These are phyloP conservation scores for Neurospora africana DNA, from an alignment of 495 filamentous ascomycete genomes.

Conservation along the genomic window DNA sequence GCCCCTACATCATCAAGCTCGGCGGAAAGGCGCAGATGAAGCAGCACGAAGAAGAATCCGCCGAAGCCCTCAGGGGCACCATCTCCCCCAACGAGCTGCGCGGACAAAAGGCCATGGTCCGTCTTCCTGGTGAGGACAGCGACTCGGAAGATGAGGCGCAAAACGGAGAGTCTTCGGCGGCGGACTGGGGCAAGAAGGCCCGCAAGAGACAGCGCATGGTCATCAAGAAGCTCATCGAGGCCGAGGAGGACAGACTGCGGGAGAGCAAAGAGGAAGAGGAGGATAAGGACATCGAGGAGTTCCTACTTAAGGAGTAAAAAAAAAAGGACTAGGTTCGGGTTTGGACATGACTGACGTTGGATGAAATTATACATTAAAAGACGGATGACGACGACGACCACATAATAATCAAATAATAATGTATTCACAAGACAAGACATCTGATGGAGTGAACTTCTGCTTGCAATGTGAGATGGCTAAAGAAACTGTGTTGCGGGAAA, in stretches of 20 bases:
- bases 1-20: conserved; percentile 51
- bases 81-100: conserved; percentile 42
- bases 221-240: conserved; percentile 45
- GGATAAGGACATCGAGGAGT: conserved; percentile 61
- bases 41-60: conserved; percentile 34
- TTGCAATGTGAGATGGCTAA: background rate
- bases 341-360: background rate
- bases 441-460: background rate
- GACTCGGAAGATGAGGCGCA: conserved; percentile 31
- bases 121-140: conserved; percentile 46
- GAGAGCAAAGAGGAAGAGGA: conserved; percentile 46
- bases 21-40: conserved; percentile 33
- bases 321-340: background rate
- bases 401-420: background rate
- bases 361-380: background rate
- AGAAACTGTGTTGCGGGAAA: background rate
- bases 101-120: conserved; percentile 28
- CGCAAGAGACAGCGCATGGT: conserved; percentile 52
- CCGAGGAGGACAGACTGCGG: conserved; percentile 34
- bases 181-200: conserved; percentile 48
- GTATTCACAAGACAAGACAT: background rate
- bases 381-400: background rate
- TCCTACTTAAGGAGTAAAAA: conserved; percentile 42
- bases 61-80: conserved; percentile 20
- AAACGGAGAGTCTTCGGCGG: conserved; percentile 30